phyloP scores from a whole-genome alignment of 1,284 basidiomycete species.

The Leccinum discolor region DNA sequence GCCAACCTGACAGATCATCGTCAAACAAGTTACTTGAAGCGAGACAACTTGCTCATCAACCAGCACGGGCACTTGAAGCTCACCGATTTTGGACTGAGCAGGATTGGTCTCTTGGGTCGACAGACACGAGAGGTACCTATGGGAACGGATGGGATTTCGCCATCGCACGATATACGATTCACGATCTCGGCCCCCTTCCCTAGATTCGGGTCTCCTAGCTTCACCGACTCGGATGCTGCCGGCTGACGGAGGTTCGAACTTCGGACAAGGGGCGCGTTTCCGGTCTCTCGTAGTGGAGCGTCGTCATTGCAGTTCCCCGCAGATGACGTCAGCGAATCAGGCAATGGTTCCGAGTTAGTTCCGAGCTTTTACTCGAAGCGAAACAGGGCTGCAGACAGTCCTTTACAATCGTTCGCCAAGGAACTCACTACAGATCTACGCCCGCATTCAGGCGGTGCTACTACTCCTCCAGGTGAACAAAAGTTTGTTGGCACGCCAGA shows the following conservation, averaged over 20 bases:
- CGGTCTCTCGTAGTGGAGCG: conserved; percentile 57
- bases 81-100: conserved; percentile 96
- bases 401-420: conserved; percentile 78
- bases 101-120: conserved; percentile 95
- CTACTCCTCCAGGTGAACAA: conserved; percentile 82
- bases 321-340: conserved; percentile 83
- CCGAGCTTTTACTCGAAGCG: conserved; percentile 60
- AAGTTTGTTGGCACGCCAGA: conserved; percentile 97
- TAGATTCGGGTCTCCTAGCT: conserved; percentile 80
- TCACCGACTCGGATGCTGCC: conserved; percentile 59
- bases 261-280: conserved; percentile 61
- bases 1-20: conserved; percentile 9
- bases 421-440: conserved; percentile 83
- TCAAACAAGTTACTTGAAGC: conserved; percentile 86
- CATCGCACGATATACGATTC: conserved; percentile 63
- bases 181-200: conserved; percentile 75
- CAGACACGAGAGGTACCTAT: conserved; percentile 85
- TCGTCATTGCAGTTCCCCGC: conserved; percentile 66
- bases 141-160: conserved; percentile 45
- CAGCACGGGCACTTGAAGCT: conserved; percentile 95
- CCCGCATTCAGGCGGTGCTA: conserved; percentile 57
- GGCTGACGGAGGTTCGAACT: conserved; percentile 80
- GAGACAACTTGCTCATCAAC: conserved; percentile 97
- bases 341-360: conserved; percentile 80
- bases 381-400: conserved; percentile 65